A percentile compares a stretch with the other conserved stretches of the same genome.
Evolutionary conservation across 768 basidiomycete genomes (phyloP).

Genomic region (Agaricus subrufescens): DNA sequence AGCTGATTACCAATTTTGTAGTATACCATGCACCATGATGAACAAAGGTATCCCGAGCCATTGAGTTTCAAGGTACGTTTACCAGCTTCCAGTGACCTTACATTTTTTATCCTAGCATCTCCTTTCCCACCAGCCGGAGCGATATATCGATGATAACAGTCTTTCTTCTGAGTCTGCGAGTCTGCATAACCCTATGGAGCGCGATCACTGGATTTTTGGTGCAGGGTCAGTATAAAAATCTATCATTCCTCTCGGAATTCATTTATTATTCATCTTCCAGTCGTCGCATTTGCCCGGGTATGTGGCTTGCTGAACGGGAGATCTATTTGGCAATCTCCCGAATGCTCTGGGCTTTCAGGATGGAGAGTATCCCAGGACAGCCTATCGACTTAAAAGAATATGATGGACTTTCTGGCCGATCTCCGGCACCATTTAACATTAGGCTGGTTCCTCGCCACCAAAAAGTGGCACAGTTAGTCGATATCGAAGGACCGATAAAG

Average conservation of each 20-base stretch:
- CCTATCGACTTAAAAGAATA: conserved; percentile 43
- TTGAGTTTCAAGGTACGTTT: conserved; percentile 24
- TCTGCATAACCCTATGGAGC: conserved; percentile 33
- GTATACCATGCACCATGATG: conserved; percentile 33
- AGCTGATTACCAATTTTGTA: conserved; percentile 13
- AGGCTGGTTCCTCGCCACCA: conserved; percentile 26
- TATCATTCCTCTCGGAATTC: too few relatives aligned
- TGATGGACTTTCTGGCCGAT: conserved; percentile 41
- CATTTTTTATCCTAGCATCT: not conserved
- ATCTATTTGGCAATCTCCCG: conserved; percentile 39
- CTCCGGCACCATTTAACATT: conserved; percentile 38
- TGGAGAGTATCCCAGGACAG: conserved; percentile 35
- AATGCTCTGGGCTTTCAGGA: conserved; percentile 43
- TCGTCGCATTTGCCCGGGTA: conserved; percentile 39
- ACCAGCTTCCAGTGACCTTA: not conserved
- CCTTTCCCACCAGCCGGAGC: conserved; percentile 29
- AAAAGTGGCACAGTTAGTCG: conserved; percentile 21
- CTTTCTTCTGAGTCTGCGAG: conserved; percentile 40
- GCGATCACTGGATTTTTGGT: conserved; percentile 50
- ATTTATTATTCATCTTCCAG: conserved; percentile 12
- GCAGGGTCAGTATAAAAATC: conserved; percentile 31
- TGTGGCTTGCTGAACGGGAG: conserved; percentile 41
- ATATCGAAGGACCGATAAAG: too few relatives aligned
- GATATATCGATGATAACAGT: conserved; percentile 34
- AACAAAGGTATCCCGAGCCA: conserved; percentile 34